A percentile compares a stretch with the other conserved stretches of the same genome.
Evolutionary conservation across 176 grass and related monocot genomes (phyloP).

Genomic region (Ensete glaucum): DNA sequence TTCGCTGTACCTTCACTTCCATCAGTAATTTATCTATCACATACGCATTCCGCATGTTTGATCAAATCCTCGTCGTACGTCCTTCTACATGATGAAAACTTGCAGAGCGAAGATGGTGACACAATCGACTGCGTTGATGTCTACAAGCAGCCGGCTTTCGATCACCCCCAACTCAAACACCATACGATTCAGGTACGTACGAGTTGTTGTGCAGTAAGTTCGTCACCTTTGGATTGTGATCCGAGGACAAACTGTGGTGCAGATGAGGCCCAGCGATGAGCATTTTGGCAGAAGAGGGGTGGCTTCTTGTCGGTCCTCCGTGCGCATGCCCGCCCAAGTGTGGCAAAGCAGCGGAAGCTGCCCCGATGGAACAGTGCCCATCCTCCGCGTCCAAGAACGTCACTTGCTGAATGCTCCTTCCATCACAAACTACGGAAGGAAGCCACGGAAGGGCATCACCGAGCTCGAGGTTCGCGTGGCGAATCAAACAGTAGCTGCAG

Average conservation of each 20-base stretch:
- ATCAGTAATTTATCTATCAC: too few relatives aligned
- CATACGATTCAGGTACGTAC: constrained; percentile 20
- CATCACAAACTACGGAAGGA: not conserved
- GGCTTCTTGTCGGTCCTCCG: not conserved
- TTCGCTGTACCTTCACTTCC: not conserved
- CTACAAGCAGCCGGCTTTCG: constrained; percentile 21
- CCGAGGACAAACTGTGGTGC: not conserved
- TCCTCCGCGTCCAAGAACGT: not conserved
- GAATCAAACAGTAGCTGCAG: not conserved
- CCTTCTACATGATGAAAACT: not conserved
- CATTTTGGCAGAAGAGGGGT: not conserved
- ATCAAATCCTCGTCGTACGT: too few relatives aligned
- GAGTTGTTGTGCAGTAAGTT: not conserved
- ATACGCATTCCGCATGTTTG: too few relatives aligned
- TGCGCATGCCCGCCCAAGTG: not conserved
- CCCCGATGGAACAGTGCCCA: not conserved
- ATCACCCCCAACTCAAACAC: not conserved
- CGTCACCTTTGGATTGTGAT: not conserved
- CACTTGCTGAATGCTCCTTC: not conserved
- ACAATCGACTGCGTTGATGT: constrained; percentile 31
- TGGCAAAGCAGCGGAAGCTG: constrained; percentile 1
- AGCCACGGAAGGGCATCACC: not conserved
- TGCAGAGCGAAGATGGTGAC: constrained; percentile 25
- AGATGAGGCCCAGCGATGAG: constrained; percentile 1
- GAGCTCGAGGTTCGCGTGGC: not conserved